Conservation (phyloP, 2,329 filamentous ascomycete species). For the Claviceps capensis region DNA sequence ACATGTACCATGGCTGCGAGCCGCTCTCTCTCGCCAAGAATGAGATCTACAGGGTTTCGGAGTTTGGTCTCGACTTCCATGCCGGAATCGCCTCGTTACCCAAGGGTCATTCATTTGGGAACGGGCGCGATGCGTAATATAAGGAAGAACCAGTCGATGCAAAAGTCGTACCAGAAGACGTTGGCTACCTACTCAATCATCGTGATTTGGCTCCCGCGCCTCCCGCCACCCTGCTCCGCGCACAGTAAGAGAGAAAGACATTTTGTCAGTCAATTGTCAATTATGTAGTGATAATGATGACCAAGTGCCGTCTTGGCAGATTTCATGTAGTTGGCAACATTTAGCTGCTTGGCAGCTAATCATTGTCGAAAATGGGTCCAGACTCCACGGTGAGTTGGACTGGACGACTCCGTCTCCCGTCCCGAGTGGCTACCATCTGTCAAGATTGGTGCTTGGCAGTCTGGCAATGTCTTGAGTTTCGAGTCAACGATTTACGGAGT, state of each 20-base stretch:
- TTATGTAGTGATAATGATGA: not conserved
- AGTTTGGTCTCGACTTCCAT: not conserved
- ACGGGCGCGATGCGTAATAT: not conserved
- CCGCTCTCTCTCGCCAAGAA: not conserved
- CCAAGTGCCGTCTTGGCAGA: slow-evolving; percentile 4
- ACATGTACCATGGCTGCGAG: not conserved
- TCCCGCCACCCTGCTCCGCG: not conserved
- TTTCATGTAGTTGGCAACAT: not conserved
- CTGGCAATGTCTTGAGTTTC: not conserved
- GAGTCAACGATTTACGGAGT: not conserved
- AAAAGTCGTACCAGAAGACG: not conserved
- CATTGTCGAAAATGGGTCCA: not conserved
- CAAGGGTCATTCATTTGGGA: not conserved
- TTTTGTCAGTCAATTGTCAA: not conserved
- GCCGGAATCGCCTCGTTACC: not conserved
- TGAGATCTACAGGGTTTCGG: not conserved
- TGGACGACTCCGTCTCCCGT: not conserved
- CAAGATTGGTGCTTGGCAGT: slow-evolving; percentile 2
- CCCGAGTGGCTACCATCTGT: not conserved
- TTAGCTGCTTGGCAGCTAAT: not conserved
- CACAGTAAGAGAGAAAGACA: not conserved
- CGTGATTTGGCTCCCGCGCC: not conserved
- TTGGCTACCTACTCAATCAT: not conserved
- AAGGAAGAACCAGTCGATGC: not conserved
- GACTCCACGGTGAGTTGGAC: too few species aligned